phyloP scores from a whole-genome alignment of 148 eudicot species.

The Diospyros lotus region DNA sequence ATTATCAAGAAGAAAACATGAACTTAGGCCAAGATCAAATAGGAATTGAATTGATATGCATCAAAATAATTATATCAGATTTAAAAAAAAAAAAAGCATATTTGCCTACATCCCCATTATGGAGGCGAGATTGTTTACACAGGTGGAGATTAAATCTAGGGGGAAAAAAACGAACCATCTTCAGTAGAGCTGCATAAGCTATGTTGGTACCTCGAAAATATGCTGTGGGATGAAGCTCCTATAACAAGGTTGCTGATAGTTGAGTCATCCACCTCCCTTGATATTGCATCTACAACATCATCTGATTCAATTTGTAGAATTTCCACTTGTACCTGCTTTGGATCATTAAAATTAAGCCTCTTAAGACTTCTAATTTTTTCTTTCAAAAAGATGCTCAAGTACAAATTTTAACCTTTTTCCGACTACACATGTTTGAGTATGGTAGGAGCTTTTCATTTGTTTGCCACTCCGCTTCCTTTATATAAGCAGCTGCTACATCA shows the following conservation, averaged over 20 bases:
- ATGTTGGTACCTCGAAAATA: conserved; percentile 69
- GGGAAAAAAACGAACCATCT: neutral
- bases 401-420: conserved; percentile 34
- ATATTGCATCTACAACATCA: conserved; percentile 32
- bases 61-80: neutral
- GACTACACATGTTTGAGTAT: conserved; percentile 41
- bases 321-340: conserved; percentile 36
- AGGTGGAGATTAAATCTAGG: neutral
- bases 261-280: neutral
- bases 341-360: conserved; percentile 12
- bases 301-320: conserved; percentile 69
- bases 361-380: neutral
- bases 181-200: neutral
- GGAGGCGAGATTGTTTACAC: neutral
- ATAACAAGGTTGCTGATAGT: conserved; percentile 62
- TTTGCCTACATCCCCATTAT: neutral
- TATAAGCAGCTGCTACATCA: conserved; percentile 64
- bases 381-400: conserved; percentile 1
- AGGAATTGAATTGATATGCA: neutral
- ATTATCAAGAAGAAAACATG: no score
- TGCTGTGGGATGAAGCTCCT: conserved; percentile 69
- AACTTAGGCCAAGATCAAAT: neutral
- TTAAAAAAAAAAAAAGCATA: no score
- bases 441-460: conserved; percentile 61
- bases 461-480: conserved; percentile 74